Conservation (phyloP, 306 rosid species). For the Neltuma alba region DNA sequence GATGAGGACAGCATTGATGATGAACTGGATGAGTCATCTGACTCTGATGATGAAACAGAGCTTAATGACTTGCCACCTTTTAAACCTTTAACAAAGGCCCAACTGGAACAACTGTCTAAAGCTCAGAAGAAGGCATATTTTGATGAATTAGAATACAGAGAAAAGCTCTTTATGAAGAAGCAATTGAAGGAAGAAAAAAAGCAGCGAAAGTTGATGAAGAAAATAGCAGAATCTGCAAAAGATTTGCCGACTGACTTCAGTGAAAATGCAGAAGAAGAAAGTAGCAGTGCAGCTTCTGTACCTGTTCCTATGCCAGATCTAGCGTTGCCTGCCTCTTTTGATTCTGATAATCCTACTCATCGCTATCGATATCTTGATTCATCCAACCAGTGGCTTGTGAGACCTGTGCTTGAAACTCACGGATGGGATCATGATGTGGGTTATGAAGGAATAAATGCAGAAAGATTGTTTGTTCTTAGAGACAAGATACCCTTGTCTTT, state of each 20-base stretch:
- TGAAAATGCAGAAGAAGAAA: slow-evolving; percentile 81
- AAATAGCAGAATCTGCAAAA: slow-evolving; percentile 75
- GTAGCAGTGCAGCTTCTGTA: slow-evolving; percentile 74
- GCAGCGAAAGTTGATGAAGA: slow-evolving; percentile 80
- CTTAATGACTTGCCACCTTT: slow-evolving; percentile 86
- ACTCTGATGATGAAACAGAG: slow-evolving; percentile 88
- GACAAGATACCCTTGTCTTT: slow-evolving; percentile 80
- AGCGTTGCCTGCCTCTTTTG: slow-evolving; percentile 89
- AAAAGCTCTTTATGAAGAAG: slow-evolving; percentile 87
- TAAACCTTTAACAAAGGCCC: slow-evolving; percentile 75
- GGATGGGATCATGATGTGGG: slow-evolving; percentile 99
- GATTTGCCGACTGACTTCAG: slow-evolving; percentile 59
- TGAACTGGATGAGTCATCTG: slow-evolving; percentile 83
- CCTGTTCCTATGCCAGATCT: slow-evolving; percentile 96
- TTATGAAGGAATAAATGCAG: slow-evolving; percentile 93
- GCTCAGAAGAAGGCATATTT: slow-evolving; percentile 81
- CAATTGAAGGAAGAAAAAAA: slow-evolving; percentile 87
- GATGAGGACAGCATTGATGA: slow-evolving; percentile 76
- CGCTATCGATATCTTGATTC: slow-evolving; percentile 92
- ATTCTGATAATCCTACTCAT: slow-evolving; percentile 93
- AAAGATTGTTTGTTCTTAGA: slow-evolving; percentile 75
- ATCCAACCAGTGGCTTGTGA: slow-evolving; percentile 93
- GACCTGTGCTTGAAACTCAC: slow-evolving; percentile 95
- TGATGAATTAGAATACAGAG: slow-evolving; percentile 92
- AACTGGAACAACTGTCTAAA: slow-evolving; percentile 72